Conservation (phyloP, 1,139 yeast genomes). For the Pneumocystis oryctolagi region DNA sequence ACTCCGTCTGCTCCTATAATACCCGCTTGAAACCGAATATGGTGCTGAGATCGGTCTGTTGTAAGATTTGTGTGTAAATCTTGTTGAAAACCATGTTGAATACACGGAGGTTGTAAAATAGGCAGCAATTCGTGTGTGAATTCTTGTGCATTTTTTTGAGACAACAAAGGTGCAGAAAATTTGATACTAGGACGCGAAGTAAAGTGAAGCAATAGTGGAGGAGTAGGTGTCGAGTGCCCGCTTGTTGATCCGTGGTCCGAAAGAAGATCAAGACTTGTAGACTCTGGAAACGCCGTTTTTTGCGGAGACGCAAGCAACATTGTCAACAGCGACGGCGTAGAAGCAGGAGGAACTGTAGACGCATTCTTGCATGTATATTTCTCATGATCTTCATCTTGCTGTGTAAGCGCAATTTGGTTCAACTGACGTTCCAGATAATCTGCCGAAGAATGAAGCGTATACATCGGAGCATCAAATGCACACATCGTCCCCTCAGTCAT, state of each 20-base stretch:
- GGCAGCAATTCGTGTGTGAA: neutral
- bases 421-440: neutral
- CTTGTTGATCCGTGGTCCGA: neutral
- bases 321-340: neutral
- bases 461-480: neutral
- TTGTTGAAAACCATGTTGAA: neutral
- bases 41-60: neutral
- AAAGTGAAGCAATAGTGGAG: neutral
- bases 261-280: neutral
- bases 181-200: neutral
- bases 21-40: neutral
- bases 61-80: neutral
- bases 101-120: neutral
- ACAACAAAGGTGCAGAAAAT: neutral
- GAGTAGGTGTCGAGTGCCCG: neutral
- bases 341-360: neutral
- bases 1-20: neutral
- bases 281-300: neutral
- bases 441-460: neutral
- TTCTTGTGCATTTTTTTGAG: neutral
- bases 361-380: neutral
- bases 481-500: neutral
- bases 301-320: neutral
- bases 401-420: neutral
- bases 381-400: neutral